Conservation (phyloP, 305 asterid genomes). For the Rubia balearica region DNA sequence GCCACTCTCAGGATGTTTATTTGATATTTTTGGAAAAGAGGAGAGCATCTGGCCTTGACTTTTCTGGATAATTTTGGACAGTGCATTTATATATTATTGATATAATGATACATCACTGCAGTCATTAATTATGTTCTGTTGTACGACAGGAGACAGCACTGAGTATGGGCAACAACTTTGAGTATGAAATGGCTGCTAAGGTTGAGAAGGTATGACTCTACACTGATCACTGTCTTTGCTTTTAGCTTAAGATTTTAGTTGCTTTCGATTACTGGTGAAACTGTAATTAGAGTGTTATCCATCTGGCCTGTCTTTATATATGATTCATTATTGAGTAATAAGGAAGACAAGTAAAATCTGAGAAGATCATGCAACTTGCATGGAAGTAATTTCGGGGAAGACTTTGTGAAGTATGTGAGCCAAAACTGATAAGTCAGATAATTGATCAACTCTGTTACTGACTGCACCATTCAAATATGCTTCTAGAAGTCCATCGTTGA, state of each 20-base stretch:
- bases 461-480: neutral
- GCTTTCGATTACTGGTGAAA: neutral
- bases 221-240: slow-evolving; percentile 11
- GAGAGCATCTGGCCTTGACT: neutral
- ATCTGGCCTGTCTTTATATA: neutral
- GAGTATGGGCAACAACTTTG: slow-evolving; percentile 88
- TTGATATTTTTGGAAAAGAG: neutral
- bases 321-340: neutral
- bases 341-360: neutral
- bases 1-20: neutral
- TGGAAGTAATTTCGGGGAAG: neutral
- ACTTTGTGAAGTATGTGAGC: neutral
- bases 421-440: neutral
- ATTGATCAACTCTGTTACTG: neutral
- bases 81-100: neutral
- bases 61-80: neutral
- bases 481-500: neutral
- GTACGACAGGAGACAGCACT: slow-evolving; percentile 51
- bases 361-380: neutral
- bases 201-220: slow-evolving; percentile 60
- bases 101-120: neutral
- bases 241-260: neutral
- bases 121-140: slow-evolving; percentile 22
- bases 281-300: neutral
- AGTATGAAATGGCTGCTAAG: slow-evolving; percentile 84